Conservation (phyloP, 208 protist genomes). For the Leishmania braziliensis region DNA sequence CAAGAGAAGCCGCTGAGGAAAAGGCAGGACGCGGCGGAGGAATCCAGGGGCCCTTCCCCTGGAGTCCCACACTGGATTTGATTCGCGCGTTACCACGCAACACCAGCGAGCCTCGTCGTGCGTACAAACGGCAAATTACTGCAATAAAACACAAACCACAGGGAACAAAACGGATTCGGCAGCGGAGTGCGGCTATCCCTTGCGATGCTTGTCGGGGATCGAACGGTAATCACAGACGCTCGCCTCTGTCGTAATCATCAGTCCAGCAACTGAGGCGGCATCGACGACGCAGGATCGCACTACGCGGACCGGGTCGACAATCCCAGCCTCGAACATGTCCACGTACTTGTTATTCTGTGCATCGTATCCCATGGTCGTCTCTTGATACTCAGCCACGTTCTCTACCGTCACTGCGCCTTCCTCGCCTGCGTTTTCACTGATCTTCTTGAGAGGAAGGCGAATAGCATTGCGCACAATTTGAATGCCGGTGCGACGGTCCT, state of each 20-base stretch:
- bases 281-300: conserved; percentile 98
- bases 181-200: neutral
- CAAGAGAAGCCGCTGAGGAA: neutral
- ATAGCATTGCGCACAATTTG: conserved; percentile 89
- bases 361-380: conserved; percentile 95
- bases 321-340: conserved; percentile 98
- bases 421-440: conserved; percentile 98
- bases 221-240: conserved; percentile 92
- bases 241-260: conserved; percentile 99
- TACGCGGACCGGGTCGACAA: conserved; percentile 99
- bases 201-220: conserved; percentile 23
- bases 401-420: conserved; percentile 98
- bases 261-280: conserved; percentile 96
- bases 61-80: neutral
- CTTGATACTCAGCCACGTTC: conserved; percentile 93
- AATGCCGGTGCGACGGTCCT: conserved; percentile 82
- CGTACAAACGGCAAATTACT: neutral
- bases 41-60: neutral
- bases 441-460: conserved; percentile 92
- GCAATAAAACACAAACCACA: neutral
- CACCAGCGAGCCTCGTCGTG: neutral
- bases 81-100: neutral
- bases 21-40: neutral
- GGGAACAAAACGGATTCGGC: neutral
- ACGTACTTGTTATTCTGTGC: conserved; percentile 95